A percentile compares a stretch with the other conserved stretches of the same genome.
These are phyloP conservation scores for Tricholoma matsutake DNA, from an alignment of 768 basidiomycete species.

Conservation along the genomic window DNA sequence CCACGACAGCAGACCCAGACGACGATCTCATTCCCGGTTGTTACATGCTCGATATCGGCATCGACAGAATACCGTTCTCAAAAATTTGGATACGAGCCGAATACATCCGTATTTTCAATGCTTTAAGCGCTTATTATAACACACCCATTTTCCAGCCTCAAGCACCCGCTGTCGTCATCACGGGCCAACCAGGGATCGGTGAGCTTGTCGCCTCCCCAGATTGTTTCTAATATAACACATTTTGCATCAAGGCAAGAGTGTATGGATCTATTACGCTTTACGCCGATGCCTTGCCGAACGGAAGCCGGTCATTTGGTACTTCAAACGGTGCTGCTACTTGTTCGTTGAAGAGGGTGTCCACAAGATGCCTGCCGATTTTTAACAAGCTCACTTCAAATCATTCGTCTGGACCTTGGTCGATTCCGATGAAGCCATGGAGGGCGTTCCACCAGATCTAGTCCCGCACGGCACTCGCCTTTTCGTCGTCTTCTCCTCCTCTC, in stretches of 20 bases:
- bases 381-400: background rate
- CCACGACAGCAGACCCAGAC: no score
- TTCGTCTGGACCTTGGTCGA: background rate
- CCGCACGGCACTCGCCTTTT: background rate
- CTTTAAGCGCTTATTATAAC: slow-evolving; percentile 2
- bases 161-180: slow-evolving; percentile 9
- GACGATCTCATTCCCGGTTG: background rate
- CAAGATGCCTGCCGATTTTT: background rate
- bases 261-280: slow-evolving; percentile 13
- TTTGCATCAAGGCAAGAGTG: slow-evolving; percentile 13
- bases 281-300: slow-evolving; percentile 17
- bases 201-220: background rate
- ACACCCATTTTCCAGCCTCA: background rate
- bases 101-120: slow-evolving; percentile 13
- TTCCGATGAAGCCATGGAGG: background rate
- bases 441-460: background rate
- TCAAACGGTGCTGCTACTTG: background rate
- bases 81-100: slow-evolving; percentile 9
- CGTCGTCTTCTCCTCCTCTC: background rate
- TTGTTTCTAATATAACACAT: background rate
- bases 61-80: background rate
- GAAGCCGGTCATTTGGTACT: slow-evolving; percentile 19
- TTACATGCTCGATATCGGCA: background rate
- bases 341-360: background rate
- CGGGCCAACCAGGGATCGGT: slow-evolving; percentile 9